Evolutionary conservation across 1,284 basidiomycete species (phyloP), one percentile per base, ranked within the genome.

Genomic region (Moniliella sp.): DNA sequence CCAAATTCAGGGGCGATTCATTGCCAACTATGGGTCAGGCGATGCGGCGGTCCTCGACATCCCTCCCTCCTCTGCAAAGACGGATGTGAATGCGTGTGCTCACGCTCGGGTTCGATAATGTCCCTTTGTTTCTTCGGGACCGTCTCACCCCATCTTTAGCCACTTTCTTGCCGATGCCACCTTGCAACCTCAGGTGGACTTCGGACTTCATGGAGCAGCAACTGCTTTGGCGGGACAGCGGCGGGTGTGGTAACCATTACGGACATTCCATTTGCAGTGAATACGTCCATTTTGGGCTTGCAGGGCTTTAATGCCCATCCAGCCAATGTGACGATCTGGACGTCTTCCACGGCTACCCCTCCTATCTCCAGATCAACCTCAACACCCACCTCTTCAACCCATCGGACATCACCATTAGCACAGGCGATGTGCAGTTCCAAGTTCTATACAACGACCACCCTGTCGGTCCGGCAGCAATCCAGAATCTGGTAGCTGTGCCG

Each of bases 311-410:
- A 69, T 41, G 64, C 72, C 15, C 67, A 66, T 36, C 75, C 74
- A 4, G 69, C 70, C 4, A 63, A 65, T 3, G 68, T 5, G 64
- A 65, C 23, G 65, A 70, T 44, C 59, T 79, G 36, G 75, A 79
- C 45, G 76, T 79, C 17, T 70, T 67, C 33, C 74, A 70, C 35
- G 76, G 77, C 4, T 78, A 69, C 63, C 43, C 70, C 0, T 67
- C 72, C 44, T 75, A 68, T 54, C 62, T 79, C n/a, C 63, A 76
- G 33, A 78, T 79, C 62, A 76, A 66, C 42, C 69, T 72, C n/a
- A 62, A 68, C 27, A 47, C 53, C 4, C 38, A 42, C 15, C 39
- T n/a, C 14, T 61, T 43, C 48, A 63, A 52, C 30, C 43, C 57
- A 7, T 77, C 75, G 41, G 74, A 75, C 44, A 60, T 79, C 42